These are phyloP conservation scores for Clarkia xantiana DNA, from an alignment of 345 rosid genomes.

Conservation along the genomic window DNA sequence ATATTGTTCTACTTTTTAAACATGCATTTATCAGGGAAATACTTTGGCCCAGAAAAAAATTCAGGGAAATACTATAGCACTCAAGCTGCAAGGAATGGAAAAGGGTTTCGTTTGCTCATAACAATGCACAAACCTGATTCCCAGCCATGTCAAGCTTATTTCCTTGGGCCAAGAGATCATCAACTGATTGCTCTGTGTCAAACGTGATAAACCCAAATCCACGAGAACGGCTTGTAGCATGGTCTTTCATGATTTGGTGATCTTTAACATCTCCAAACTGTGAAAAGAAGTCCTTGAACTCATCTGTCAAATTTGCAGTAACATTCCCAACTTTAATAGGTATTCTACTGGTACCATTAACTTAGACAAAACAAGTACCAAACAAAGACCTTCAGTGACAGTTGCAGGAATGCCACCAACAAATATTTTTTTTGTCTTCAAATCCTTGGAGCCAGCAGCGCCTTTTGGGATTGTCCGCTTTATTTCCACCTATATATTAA, in stretches of 20 bases:
- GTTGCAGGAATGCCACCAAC: constrained; percentile 88
- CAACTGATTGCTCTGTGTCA: constrained; percentile 57
- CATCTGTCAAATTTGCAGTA: constrained; percentile 26
- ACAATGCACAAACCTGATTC: constrained; percentile 26
- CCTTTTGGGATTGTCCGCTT: constrained; percentile 89
- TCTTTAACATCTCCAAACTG: constrained; percentile 65
- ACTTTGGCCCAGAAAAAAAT: too few species aligned
- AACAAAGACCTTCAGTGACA: constrained; percentile 53
- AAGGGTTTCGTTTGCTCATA: too few species aligned
- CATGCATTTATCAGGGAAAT: too few species aligned
- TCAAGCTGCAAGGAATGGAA: too few species aligned
- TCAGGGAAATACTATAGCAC: too few species aligned
- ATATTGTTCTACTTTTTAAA: too few species aligned
- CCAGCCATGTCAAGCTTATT: constrained; percentile 58
- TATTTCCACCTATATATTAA: constrained; percentile 59
- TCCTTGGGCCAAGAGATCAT: constrained; percentile 51
- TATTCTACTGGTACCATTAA: not conserved
- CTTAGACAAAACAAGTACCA: not conserved
- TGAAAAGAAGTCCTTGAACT: constrained; percentile 57
- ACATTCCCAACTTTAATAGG: too few species aligned
- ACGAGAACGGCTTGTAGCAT: constrained; percentile 63
- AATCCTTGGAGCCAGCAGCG: constrained; percentile 53
- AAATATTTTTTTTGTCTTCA: constrained; percentile 90
- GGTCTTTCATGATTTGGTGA: constrained; percentile 62
- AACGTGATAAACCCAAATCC: constrained; percentile 70